These are phyloP conservation scores for Fusarium sp. DNA, from an alignment of 2,329 filamentous ascomycete genomes.

Conservation along the genomic window DNA sequence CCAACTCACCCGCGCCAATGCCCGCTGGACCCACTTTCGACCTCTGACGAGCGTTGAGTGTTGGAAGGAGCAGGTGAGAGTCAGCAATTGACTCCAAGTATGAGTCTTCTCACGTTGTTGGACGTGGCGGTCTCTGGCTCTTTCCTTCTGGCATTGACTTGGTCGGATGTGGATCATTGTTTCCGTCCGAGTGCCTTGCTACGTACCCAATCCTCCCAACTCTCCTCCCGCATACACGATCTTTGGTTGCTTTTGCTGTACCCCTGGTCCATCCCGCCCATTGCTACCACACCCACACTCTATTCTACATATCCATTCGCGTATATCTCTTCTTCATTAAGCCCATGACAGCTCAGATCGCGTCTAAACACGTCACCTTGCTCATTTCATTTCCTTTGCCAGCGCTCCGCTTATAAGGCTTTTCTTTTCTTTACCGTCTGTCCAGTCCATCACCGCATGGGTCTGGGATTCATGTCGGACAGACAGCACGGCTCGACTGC, in stretches of 20 bases:
- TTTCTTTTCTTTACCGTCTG: not conserved
- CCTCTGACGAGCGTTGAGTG: slow-evolving; percentile 19
- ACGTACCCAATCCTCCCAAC: not conserved
- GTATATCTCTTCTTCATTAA: slow-evolving; percentile 12
- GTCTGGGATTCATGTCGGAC: slow-evolving; percentile 3
- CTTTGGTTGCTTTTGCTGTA: slow-evolving; percentile 40
- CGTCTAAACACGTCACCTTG: slow-evolving; percentile 31
- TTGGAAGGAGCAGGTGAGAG: slow-evolving; percentile 10
- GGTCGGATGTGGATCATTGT: slow-evolving; percentile 22
- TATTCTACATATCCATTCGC: slow-evolving; percentile 1
- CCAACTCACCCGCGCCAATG: not conserved
- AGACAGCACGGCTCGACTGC: not conserved
- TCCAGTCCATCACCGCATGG: slow-evolving; percentile 5
- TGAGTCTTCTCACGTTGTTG: slow-evolving; percentile 25
- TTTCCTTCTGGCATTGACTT: slow-evolving; percentile 6
- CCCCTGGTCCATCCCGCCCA: slow-evolving; percentile 34
- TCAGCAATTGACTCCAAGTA: slow-evolving; percentile 1
- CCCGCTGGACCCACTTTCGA: slow-evolving; percentile 26
- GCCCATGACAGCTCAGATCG: slow-evolving; percentile 17
- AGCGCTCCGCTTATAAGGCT: not conserved
- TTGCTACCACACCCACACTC: slow-evolving; percentile 38
- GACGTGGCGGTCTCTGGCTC: not conserved
- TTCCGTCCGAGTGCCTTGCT: slow-evolving; percentile 6
- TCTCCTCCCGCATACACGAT: slow-evolving; percentile 41
- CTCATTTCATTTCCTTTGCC: slow-evolving; percentile 16